phyloP scores from a whole-genome alignment of 208 protist species.

The Phytomonas sp. region DNA sequence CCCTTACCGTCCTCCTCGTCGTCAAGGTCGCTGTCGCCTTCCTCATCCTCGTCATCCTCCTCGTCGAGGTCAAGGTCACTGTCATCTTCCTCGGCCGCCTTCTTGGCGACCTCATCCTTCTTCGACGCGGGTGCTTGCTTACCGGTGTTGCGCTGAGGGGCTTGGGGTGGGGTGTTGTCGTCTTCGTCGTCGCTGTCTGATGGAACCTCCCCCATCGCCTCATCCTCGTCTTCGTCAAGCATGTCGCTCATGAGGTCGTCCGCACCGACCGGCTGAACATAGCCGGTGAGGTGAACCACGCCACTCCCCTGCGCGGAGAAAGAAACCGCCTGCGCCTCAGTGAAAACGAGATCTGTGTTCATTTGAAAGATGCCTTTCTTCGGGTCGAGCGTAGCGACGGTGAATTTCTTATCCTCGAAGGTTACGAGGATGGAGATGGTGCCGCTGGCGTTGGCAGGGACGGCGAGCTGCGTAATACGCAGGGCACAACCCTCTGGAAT shows the following conservation, averaged over 20 bases:
- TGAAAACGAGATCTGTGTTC: conserved; percentile 82
- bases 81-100: conserved; percentile 2
- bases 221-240: conserved; percentile 30
- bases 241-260: conserved; percentile 49
- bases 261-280: conserved; percentile 75
- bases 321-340: conserved; percentile 60
- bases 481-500: conserved; percentile 78
- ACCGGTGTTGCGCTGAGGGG: conserved; percentile 16
- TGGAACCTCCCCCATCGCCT: conserved; percentile 18
- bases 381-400: conserved; percentile 81
- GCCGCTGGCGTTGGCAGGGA: conserved; percentile 70
- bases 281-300: conserved; percentile 74
- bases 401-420: conserved; percentile 85
- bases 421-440: conserved; percentile 64
- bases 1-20: conserved; percentile 22
- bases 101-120: neutral
- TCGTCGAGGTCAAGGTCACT: conserved; percentile 13
- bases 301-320: conserved; percentile 69
- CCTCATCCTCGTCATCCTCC: conserved; percentile 17
- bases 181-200: conserved; percentile 28
- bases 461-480: conserved; percentile 79
- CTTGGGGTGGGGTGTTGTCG: conserved; percentile 25
- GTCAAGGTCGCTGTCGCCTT: conserved; percentile 23
- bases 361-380: conserved; percentile 77
- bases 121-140: conserved; percentile 7